Conservation (phyloP, 208 protist species). For the Crithidia mellificae region DNA sequence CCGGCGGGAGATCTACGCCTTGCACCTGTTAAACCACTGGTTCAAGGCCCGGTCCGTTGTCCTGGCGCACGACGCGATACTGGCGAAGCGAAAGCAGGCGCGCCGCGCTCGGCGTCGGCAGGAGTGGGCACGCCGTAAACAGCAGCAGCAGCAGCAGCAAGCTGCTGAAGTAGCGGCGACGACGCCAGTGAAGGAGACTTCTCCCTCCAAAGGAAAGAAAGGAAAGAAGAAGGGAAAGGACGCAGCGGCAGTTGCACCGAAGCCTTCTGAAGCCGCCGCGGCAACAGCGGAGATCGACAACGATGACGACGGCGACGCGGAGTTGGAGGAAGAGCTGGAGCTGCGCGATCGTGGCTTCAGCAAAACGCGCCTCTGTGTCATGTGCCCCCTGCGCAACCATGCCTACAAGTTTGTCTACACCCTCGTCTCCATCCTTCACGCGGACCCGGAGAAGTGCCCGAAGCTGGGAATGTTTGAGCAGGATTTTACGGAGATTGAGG, state of each 20-base stretch:
- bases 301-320: slow-evolving; percentile 31
- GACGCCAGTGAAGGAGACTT: neutral
- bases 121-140: slow-evolving; percentile 11
- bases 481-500: slow-evolving; percentile 89
- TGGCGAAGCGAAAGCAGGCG: slow-evolving; percentile 31
- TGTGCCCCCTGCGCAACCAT: slow-evolving; percentile 94
- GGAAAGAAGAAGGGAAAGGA: slow-evolving; percentile 14
- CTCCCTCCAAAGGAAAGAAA: slow-evolving; percentile 5
- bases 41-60: slow-evolving; percentile 81
- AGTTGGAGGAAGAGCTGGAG: slow-evolving; percentile 65
- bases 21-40: slow-evolving; percentile 88
- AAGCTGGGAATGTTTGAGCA: slow-evolving; percentile 82
- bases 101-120: slow-evolving; percentile 5
- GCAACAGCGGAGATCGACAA: neutral
- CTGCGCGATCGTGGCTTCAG: slow-evolving; percentile 95
- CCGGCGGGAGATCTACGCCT: slow-evolving; percentile 63
- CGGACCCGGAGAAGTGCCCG: slow-evolving; percentile 58
- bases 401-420: slow-evolving; percentile 89
- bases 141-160: neutral
- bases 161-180: no score
- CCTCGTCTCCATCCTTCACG: slow-evolving; percentile 73
- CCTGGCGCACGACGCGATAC: slow-evolving; percentile 68
- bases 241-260: no score
- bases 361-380: slow-evolving; percentile 90
- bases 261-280: no score